Evolutionary conservation across 768 basidiomycete species (phyloP).

Genomic region (Chalciporus sphaerocephalus): DNA sequence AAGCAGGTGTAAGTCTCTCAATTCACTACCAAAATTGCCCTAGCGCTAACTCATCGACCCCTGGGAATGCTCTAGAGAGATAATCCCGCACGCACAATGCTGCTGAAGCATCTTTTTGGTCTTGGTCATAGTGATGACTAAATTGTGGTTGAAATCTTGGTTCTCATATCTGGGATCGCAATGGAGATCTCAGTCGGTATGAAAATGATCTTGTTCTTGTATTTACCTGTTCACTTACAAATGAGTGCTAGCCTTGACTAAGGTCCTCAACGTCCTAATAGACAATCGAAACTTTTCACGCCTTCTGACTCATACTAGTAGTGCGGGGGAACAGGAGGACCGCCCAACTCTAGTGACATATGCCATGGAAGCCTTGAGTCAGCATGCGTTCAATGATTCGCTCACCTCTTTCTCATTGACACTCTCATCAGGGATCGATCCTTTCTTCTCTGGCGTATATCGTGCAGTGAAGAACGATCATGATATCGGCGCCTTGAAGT

Average conservation of each 20-base stretch:
- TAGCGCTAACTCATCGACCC: too few species aligned
- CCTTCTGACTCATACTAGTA: constrained; percentile 33
- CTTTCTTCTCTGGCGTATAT: constrained; percentile 65
- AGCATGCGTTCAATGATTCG: constrained; percentile 24
- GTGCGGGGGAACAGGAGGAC: constrained; percentile 31
- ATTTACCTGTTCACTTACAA: not conserved
- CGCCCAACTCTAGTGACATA: constrained; percentile 47
- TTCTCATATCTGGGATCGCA: constrained; percentile 61
- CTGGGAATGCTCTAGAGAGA: constrained; percentile 23
- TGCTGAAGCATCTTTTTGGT: constrained; percentile 54
- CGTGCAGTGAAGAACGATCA: constrained; percentile 50
- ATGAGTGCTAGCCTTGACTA: constrained; percentile 48
- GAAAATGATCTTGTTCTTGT: constrained; percentile 8
- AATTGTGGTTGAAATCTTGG: constrained; percentile 64
- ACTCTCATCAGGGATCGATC: constrained; percentile 54
- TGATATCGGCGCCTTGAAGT: constrained; percentile 36
- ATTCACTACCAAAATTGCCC: constrained; percentile 37
- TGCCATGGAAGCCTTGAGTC: constrained; percentile 66
- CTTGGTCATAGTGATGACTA: constrained; percentile 56
- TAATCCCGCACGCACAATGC: constrained; percentile 47
- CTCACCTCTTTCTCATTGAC: constrained; percentile 5
- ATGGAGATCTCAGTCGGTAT: constrained; percentile 68
- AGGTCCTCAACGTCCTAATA: constrained; percentile 64
- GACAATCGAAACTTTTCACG: constrained; percentile 41
- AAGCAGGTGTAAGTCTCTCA: constrained; percentile 16